Base-by-base conservation (phyloP, 768 basidiomycete genomes). In the Lactarius pseudohatsudake region DNA sequence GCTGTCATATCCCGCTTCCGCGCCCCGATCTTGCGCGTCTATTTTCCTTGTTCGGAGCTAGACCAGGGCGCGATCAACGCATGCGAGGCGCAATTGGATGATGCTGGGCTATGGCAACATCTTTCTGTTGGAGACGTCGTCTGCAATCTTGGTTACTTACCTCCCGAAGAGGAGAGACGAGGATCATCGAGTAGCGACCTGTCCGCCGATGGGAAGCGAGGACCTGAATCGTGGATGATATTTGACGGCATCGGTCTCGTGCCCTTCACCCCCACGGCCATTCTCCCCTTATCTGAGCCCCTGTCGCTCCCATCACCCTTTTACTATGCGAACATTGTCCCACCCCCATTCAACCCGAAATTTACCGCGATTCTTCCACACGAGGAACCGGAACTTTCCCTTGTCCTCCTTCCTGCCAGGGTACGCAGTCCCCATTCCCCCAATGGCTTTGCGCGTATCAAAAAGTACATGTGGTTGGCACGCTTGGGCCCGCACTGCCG, bases 91-190 rank as follows among this genome's bases (percentile, higher is more conserved):
- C 89, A 92, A 73, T 81, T 94, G 5, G 77, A 84, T n/a, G 79
- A 81, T 1, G 81, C 84, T 1, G 89, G 85, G 0, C 81, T 94
- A 6, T 92, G 91, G 90, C 76, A 81, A 7, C 84, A 91, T 71
- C 80, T 94, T n/a, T 90, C 88, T 1, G 82, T 81, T 0, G 92
- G 92, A 0, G 92, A 94, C 71, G 76, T 92, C 43, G 81, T 94
- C 26, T 91, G 88, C 73, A 94, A 94, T 75, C 81, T 94, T 56
- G 92, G 92, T 7, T 92, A 86, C 71, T 80, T 94, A 18, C 89
- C 89, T 1, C 77, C 82, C 0, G 72, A 73, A 0, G 72, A 75
- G 4, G 72, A 75, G 3, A 59, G 32, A 16, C 32, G 20, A 40
- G 64, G 28, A 61, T 69, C 55, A 16, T 45, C 69, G 40, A 72